Base-by-base conservation (phyloP, 148 eudicot species). In the Nyssa sinensis region DNA sequence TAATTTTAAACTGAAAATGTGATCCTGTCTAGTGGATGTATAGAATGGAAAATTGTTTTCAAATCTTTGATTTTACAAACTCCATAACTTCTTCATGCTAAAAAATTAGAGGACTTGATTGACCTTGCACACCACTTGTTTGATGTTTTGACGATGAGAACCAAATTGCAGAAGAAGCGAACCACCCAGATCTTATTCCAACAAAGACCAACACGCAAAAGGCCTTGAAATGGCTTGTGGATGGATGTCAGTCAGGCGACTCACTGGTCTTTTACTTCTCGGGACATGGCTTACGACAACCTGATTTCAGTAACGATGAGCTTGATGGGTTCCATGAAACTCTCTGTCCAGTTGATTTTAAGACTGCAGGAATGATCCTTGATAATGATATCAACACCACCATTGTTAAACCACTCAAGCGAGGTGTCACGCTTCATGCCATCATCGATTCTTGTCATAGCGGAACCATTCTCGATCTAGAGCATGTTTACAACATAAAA, bases 201-300 rank as follows among this genome's bases (percentile, higher is more conserved):
- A 87, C 93, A 8, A 91, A 75, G 84, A 75, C 74, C 69, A 91
- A 87, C 79, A 87, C 89, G 21, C 85, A 83, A 67, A 77, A 80
- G 27, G 91, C 83, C 47, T 71, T 91, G 66, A 81, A 72, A 77
- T 91, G 97, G 97, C 86, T 91, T n/a, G 86, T 84, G 32, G 73
- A 82, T 28, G 93, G 85, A 55, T 80, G 85, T 71, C 83, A 75
- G 73, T 30, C 85, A 7, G 97, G 94, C 61, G 97, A 92, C 80
- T 92, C 94, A 16, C 60, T 92, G 83, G 94, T 89, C 39, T 92
- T 92, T 69, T 86, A 82, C 74, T 92, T 80, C 79, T 89, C 97
- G 6, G 97, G 97, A 12, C 97, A 91, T 71, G 97, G 97, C 33
- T 60, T 78, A 39, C 78, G 89, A n/a, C 89, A 80, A 34, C 92